Base-by-base conservation (phyloP, 305 asterid species). In the Fraxinus latifolia region DNA sequence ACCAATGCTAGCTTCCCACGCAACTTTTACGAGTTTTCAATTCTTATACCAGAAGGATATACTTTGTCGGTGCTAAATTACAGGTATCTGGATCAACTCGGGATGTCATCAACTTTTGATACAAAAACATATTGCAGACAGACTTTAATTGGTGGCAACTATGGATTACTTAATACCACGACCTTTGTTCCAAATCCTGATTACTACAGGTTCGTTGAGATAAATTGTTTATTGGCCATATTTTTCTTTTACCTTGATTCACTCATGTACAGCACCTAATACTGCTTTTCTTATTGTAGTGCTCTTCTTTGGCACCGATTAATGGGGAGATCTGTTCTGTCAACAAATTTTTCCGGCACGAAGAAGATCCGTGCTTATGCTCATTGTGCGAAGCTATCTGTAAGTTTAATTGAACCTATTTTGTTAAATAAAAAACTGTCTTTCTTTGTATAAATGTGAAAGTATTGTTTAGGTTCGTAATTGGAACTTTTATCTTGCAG, bases 251-350 rank as follows among this genome's bases (percentile, higher is more conserved):
- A n/a, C 65, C 65, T 1, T 4, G 21, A 50, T 50, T 50, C 60
- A 50, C 21, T 50, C 60, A 0, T 50, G 60, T 19, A 19, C 68
- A 19, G 68, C 68, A 11, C 34, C n/a, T 29, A 68, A 25, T 68
- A 68, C 42, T 37, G 7, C 36, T 31, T n/a, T 9, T 19, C 3
- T 77, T 74, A 42, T 77, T 75, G 11, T 84, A 89, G 92, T 50
- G 91, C 91, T 62, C 91, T 89, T 78, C 91, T 89, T 65, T 89
- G 92, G 92, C 92, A 89, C 82, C 91, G 72, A 17, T 82, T 89
- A 31, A 89, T 89, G 92, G 92, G 92, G 80, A 86, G 79, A 17
- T 80, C 80, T 9, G 92, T 87, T 77, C 75, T 89, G 62, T 76
- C 90, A 3, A 85, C 91, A 3, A 88, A 76, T 31, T 89, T 89